Evolutionary conservation across 2,329 filamentous ascomycete species (phyloP).

Genomic region (Stylonectria norvegica): DNA sequence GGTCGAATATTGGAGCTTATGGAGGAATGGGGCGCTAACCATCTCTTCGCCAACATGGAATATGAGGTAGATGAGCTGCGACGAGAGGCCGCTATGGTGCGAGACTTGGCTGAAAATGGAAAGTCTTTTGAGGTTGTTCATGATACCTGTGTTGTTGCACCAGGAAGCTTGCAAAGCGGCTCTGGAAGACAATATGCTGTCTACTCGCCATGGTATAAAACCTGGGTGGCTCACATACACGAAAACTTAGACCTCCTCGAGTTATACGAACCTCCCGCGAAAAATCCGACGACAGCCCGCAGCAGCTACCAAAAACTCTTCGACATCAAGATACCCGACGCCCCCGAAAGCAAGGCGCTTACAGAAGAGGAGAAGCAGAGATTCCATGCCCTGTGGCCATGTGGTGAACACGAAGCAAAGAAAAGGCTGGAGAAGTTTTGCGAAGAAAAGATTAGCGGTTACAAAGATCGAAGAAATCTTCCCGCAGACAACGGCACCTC

Average conservation of each 20-base stretch:
- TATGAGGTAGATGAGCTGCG: slow-evolving; percentile 90
- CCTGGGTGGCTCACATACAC: slow-evolving; percentile 73
- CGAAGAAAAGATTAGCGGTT: slow-evolving; percentile 57
- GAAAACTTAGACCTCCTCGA: slow-evolving; percentile 65
- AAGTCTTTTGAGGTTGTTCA: slow-evolving; percentile 70
- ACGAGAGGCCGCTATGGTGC: slow-evolving; percentile 67
- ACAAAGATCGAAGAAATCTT: slow-evolving; percentile 63
- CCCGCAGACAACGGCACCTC: slow-evolving; percentile 62
- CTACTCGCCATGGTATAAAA: slow-evolving; percentile 76
- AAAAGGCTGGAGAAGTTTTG: slow-evolving; percentile 65
- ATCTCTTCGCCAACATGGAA: slow-evolving; percentile 80
- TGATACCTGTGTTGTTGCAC: slow-evolving; percentile 79
- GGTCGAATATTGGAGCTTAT: slow-evolving; percentile 61
- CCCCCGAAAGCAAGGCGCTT: slow-evolving; percentile 62
- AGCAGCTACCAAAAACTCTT: slow-evolving; percentile 56
- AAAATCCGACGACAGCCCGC: slow-evolving; percentile 33
- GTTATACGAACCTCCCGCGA: slow-evolving; percentile 48
- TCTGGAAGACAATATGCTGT: slow-evolving; percentile 77
- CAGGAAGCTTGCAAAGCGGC: slow-evolving; percentile 64
- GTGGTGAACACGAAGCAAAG: slow-evolving; percentile 70
- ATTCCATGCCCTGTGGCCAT: slow-evolving; percentile 63
- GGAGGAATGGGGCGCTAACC: slow-evolving; percentile 67
- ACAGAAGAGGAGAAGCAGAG: slow-evolving; percentile 55
- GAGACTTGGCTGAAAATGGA: slow-evolving; percentile 56
- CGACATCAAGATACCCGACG: slow-evolving; percentile 54